Conservation (phyloP, 2,329 filamentous ascomycete genomes). For the Thelonectria discophora region DNA sequence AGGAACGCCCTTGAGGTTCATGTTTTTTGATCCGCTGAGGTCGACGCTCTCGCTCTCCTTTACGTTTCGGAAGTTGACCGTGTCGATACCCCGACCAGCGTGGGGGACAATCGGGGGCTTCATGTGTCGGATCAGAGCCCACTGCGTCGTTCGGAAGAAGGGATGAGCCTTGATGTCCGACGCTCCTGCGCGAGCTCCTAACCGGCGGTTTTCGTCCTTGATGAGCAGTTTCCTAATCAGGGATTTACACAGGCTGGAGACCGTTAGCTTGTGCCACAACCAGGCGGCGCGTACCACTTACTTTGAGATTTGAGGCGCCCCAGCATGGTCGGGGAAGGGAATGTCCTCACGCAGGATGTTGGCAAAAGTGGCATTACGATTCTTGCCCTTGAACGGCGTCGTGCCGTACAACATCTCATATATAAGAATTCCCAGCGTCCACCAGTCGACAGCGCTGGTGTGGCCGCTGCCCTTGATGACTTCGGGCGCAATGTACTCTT, state of each 20-base stretch:
- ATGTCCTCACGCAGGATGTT: slow-evolving; percentile 97
- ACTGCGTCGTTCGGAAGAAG: slow-evolving; percentile 96
- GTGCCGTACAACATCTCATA: slow-evolving; percentile 99
- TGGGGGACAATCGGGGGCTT: slow-evolving; percentile 97
- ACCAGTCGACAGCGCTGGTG: slow-evolving; percentile 99
- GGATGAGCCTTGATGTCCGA: slow-evolving; percentile 96
- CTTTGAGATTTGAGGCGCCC: slow-evolving; percentile 89
- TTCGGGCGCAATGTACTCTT: slow-evolving; percentile 98
- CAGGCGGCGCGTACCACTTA: slow-evolving; percentile 57
- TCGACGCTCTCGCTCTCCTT: slow-evolving; percentile 98
- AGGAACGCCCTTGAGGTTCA: slow-evolving; percentile 77
- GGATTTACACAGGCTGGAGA: slow-evolving; percentile 86
- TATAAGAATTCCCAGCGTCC: slow-evolving; percentile 95
- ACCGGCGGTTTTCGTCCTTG: slow-evolving; percentile 93
- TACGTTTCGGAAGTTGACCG: slow-evolving; percentile 96
- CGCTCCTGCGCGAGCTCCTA: slow-evolving; percentile 92
- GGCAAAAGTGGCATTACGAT: slow-evolving; percentile 95
- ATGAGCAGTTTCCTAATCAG: slow-evolving; percentile 96
- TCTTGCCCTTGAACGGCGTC: slow-evolving; percentile 99
- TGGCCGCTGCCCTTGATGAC: slow-evolving; percentile 99
- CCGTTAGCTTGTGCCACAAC: slow-evolving; percentile 25
- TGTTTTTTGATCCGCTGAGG: slow-evolving; percentile 65
- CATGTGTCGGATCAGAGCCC: slow-evolving; percentile 96
- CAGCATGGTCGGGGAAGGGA: slow-evolving; percentile 89
- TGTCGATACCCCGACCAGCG: slow-evolving; percentile 89